These are phyloP conservation scores for Nectriaceae sp. DNA, from an alignment of 2,329 filamentous ascomycete species.

Conservation along the genomic window DNA sequence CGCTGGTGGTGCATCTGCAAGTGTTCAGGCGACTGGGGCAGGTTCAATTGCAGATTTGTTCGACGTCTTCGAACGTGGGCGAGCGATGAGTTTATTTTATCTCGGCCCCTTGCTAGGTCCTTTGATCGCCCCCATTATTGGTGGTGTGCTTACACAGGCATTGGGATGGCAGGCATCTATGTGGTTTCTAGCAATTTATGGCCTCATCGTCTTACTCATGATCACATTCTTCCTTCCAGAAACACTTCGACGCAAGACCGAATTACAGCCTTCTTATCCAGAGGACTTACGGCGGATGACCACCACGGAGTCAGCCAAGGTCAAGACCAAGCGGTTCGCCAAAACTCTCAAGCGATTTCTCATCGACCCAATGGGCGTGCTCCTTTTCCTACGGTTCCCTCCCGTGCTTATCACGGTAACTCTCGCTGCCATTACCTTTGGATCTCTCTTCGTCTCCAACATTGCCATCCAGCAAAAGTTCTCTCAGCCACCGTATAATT, in stretches of 20 bases:
- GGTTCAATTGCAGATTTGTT: conserved; percentile 84
- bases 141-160: conserved; percentile 67
- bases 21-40: conserved; percentile 80
- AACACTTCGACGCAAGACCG: conserved; percentile 50
- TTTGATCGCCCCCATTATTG: conserved; percentile 74
- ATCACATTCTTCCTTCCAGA: conserved; percentile 66
- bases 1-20: conserved; percentile 74
- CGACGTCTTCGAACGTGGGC: conserved; percentile 70
- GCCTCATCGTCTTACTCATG: conserved; percentile 56
- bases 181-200: conserved; percentile 77
- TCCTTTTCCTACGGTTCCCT: conserved; percentile 73
- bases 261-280: conserved; percentile 4
- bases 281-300: conserved; percentile 49
- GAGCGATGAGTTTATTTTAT: conserved; percentile 83
- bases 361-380: conserved; percentile 71
- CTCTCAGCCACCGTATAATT: conserved; percentile 66
- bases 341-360: conserved; percentile 60
- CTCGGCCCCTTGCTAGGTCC: conserved; percentile 77
- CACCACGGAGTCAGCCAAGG: conserved; percentile 62
- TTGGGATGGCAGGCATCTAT: conserved; percentile 77
- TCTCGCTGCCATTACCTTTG: conserved; percentile 75
- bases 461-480: conserved; percentile 75
- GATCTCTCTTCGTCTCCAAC: conserved; percentile 74
- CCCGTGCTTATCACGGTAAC: conserved; percentile 72
- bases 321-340: conserved; percentile 55